phyloP scores from a whole-genome alignment of 2,329 filamentous ascomycete species.

The Penicillium glabrum region DNA sequence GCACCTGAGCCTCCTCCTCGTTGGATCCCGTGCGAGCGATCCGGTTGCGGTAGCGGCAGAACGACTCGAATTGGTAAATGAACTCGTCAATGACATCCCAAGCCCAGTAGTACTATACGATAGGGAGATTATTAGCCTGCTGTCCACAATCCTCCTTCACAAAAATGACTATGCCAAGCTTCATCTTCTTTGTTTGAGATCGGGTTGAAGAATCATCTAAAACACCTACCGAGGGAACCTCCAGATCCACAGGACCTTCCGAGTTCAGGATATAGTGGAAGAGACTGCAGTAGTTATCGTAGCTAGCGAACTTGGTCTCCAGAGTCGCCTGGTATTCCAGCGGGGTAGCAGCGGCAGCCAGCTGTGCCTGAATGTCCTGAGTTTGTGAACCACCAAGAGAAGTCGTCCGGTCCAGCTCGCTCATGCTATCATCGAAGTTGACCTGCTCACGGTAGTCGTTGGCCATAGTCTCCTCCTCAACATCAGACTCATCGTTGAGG shows the following conservation, averaged over 20 bases:
- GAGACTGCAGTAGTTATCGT: constrained; percentile 98
- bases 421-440: constrained; percentile 84
- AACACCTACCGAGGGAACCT: constrained; percentile 83
- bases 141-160: background rate
- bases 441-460: constrained; percentile 97
- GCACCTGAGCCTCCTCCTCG: constrained; percentile 86
- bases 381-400: constrained; percentile 70
- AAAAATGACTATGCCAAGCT: constrained; percentile 5
- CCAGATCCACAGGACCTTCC: constrained; percentile 95
- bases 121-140: constrained; percentile 11
- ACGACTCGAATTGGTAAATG: constrained; percentile 99
- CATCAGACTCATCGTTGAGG: constrained; percentile 80
- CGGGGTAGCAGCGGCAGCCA: constrained; percentile 88
- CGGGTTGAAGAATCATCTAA: constrained; percentile 2
- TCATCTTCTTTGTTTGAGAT: constrained; percentile 14
- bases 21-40: constrained; percentile 78
- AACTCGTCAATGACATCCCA: constrained; percentile 99
- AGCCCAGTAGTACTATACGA: constrained; percentile 88
- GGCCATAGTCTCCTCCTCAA: constrained; percentile 92
- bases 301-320: constrained; percentile 97
- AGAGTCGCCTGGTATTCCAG: constrained; percentile 94
- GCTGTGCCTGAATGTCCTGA: constrained; percentile 90
- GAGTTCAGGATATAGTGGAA: constrained; percentile 99
- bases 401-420: constrained; percentile 74
- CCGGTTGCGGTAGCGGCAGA: constrained; percentile 93